A percentile compares a stretch with the other conserved stretches of the same genome.
These are phyloP conservation scores for Eucalyptus globulus DNA, from an alignment of 345 rosid species.

Conservation along the genomic window DNA sequence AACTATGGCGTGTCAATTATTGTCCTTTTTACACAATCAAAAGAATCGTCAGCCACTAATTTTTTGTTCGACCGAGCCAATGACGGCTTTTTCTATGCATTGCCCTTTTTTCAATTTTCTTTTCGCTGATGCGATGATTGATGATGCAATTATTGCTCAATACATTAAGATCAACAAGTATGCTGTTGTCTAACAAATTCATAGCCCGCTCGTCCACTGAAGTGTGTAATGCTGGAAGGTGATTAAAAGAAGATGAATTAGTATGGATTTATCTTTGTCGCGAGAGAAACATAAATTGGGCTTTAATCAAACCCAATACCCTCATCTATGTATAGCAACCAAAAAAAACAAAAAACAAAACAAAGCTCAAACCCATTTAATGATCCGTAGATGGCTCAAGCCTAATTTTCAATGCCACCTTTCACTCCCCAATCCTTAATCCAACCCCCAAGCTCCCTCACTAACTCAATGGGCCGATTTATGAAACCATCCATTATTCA, in stretches of 20 bases:
- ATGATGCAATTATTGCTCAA: background rate
- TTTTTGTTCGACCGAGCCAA: background rate
- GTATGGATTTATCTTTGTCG: background rate
- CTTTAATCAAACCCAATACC: background rate
- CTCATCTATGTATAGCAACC: background rate
- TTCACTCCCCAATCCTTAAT: background rate
- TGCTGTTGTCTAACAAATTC: background rate
- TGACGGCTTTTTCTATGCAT: background rate
- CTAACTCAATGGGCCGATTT: fast-evolving
- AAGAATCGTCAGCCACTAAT: background rate
- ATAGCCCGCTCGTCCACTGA: background rate
- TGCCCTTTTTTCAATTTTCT: background rate
- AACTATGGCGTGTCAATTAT: background rate
- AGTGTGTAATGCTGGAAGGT: background rate
- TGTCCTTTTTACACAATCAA: background rate
- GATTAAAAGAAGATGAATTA: background rate
- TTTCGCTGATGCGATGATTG: background rate
- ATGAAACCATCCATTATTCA: background rate
- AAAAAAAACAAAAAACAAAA: too few relatives aligned
- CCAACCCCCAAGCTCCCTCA: background rate
- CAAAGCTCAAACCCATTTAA: too few relatives aligned
- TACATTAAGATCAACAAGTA: background rate
- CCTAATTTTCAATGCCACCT: background rate
- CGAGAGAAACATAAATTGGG: background rate
- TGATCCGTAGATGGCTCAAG: background rate